Base-by-base conservation (phyloP, 495 filamentous ascomycete species). In the Amniculicola lignicola region DNA sequence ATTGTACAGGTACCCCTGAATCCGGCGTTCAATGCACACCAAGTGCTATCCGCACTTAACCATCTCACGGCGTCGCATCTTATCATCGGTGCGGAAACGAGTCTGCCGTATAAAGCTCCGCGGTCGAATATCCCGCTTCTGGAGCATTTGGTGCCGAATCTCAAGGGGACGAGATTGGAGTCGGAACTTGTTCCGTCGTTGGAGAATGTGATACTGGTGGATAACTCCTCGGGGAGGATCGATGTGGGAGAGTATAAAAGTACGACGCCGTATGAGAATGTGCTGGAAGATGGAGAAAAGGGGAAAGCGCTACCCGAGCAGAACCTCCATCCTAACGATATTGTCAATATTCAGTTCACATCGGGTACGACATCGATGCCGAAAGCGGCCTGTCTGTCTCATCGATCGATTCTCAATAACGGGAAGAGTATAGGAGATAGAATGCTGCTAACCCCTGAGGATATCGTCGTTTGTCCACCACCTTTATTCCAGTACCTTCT, bases 331-430 rank as follows among this genome's bases (percentile, higher is more conserved):
- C 74, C 81, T 0, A 64, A 82, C 52, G 93, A 98, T 14, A 82
- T 87, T 2, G 83, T 94, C 38, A 96, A 96, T 67, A 95, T 98
- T 59, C 93, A 98, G 66, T 98, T 96, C 71, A 98, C 93, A 6
- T 92, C 87, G 5, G 93, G 92, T 23, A 98, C 92, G 5, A 98
- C 92, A 0, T 84, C 84, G 0, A 74, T 79, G 65, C 93, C 93
- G 2, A 98, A 98, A 74, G 93, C 93, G 0, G 90, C 92, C 0
- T 95, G 89, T 71, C 78, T 98, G 3, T 84, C 79, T 4, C 93
- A 98, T 70, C 78, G 75, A 6, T 82, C 79, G 10, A 95, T 98
- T 56, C 75, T 98, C 35, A 98, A 98, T 68, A 96, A 96, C 67
- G 90, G 90, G 27, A 78, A 77, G 6, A 82, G 85, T 33, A 91